A percentile compares a stretch with the other conserved stretches of the same genome.
Evolutionary conservation across 305 asterid genomes (phyloP).

Genomic region (Solanum hybrid): DNA sequence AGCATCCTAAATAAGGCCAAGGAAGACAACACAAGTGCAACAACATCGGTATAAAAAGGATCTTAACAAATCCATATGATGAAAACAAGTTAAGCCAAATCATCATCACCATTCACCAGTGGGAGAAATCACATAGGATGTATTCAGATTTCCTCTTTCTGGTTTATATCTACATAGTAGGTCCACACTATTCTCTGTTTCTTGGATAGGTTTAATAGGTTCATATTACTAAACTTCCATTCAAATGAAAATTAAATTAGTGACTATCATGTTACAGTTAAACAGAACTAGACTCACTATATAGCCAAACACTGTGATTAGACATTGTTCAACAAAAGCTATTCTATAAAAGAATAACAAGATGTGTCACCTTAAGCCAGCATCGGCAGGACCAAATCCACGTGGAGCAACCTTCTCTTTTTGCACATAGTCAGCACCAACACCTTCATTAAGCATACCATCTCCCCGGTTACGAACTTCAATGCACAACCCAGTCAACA

Average conservation of each 20-base stretch:
- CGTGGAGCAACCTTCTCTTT: slow-evolving; percentile 88
- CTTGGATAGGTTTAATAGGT: background rate
- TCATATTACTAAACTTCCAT: background rate
- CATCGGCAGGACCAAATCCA: slow-evolving; percentile 52
- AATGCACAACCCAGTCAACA: slow-evolving; percentile 36
- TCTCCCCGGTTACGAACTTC: slow-evolving; percentile 72
- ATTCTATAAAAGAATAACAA: background rate
- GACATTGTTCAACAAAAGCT: background rate
- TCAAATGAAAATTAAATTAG: background rate
- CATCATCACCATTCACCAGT: background rate
- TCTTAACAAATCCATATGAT: background rate
- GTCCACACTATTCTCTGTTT: background rate
- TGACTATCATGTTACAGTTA: background rate
- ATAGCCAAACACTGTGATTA: background rate
- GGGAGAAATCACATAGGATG: background rate
- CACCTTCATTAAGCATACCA: slow-evolving; percentile 85
- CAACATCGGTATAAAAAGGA: background rate
- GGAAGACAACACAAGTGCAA: background rate
- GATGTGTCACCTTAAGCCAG: slow-evolving; percentile 51
- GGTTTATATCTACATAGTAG: background rate
- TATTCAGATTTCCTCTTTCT: background rate
- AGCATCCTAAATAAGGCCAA: background rate
- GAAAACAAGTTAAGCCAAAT: background rate
- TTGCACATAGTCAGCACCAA: slow-evolving; percentile 94
- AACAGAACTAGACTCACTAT: background rate